Percentiles rank a stretch among this genome's conserved stretches.
These are phyloP conservation scores for Sinapis alba DNA, from an alignment of 441 rosid genomes.

Conservation along the genomic window DNA sequence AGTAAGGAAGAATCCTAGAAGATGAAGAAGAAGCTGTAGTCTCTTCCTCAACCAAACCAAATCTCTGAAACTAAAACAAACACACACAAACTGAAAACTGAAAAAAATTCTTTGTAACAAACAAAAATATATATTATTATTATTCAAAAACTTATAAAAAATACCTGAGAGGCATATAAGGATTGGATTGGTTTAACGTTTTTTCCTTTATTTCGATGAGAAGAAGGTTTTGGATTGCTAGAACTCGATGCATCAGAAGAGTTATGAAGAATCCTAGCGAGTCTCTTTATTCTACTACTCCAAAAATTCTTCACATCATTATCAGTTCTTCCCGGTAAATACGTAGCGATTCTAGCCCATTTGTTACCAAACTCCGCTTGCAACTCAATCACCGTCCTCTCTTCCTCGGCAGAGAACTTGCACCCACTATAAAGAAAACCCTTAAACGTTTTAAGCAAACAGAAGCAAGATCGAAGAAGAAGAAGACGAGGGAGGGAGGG, in stretches of 20 bases:
- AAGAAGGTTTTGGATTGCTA: constrained; percentile 18
- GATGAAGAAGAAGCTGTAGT: constrained; percentile 31
- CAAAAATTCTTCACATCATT: constrained; percentile 96
- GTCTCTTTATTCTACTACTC: constrained; percentile 87
- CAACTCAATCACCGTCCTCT: constrained; percentile 82
- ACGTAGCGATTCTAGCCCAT: constrained; percentile 94
- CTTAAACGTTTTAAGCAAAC: background rate
- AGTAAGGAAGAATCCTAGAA: constrained; percentile 35
- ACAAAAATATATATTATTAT: background rate
- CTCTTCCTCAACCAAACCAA: constrained; percentile 3
- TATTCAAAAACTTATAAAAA: background rate
- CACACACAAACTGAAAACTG: background rate
- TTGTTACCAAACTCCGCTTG: constrained; percentile 85
- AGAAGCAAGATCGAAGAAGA: background rate
- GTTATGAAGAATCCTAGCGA: constrained; percentile 70
- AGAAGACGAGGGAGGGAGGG: background rate
- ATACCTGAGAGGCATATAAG: constrained; percentile 37
- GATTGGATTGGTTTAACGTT: constrained; percentile 21
- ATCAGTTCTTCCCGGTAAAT: constrained; percentile 81
- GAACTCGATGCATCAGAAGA: constrained; percentile 46
- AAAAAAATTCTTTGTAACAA: background rate
- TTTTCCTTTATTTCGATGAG: constrained; percentile 19
- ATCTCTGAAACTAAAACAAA: background rate
- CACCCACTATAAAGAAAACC: constrained; percentile 61
- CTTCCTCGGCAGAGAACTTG: constrained; percentile 87